A percentile compares a stretch with the other conserved stretches of the same genome.
Conservation (phyloP, 2,329 filamentous ascomycete species). For the Microcyclosporella mali region DNA sequence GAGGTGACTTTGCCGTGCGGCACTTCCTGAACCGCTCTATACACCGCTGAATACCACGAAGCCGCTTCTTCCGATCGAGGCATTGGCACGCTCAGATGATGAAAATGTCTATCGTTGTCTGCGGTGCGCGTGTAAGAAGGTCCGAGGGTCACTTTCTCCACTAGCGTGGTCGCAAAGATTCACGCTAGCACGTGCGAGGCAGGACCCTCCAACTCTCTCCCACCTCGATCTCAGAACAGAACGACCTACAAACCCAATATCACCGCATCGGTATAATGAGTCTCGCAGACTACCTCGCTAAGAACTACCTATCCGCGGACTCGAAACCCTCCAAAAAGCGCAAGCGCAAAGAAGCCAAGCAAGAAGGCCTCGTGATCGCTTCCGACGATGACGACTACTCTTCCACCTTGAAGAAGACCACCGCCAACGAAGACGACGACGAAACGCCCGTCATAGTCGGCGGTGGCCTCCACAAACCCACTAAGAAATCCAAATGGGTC, state of each 20-base stretch:
- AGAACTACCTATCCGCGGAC: conserved; percentile 77
- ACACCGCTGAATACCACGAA: conserved; percentile 71
- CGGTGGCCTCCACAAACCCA: conserved; percentile 36
- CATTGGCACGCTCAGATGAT: conserved; percentile 42
- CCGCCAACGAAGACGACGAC: conserved; percentile 51
- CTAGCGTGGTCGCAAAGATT: no score
- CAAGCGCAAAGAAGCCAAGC: conserved; percentile 42
- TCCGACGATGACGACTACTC: conserved; percentile 51
- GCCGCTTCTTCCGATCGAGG: conserved; percentile 66
- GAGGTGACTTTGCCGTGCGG: conserved; percentile 77
- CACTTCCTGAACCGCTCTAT: conserved; percentile 77
- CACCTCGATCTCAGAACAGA: background rate
- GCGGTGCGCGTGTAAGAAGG: no score
- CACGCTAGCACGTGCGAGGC: no score
- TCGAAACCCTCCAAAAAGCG: conserved; percentile 49
- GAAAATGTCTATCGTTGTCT: background rate
- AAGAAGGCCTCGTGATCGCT: conserved; percentile 40
- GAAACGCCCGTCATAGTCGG: conserved; percentile 38
- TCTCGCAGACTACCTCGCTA: conserved; percentile 79
- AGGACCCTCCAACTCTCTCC: background rate
- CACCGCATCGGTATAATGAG: no score
- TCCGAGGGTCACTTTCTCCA: no score
- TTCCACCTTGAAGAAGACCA: conserved; percentile 45
- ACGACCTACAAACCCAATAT: conserved; percentile 3
- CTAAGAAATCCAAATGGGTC: conserved; percentile 81